phyloP scores from a whole-genome alignment of 768 basidiomycete genomes.

The Leucocoprinus birnbaumii region DNA sequence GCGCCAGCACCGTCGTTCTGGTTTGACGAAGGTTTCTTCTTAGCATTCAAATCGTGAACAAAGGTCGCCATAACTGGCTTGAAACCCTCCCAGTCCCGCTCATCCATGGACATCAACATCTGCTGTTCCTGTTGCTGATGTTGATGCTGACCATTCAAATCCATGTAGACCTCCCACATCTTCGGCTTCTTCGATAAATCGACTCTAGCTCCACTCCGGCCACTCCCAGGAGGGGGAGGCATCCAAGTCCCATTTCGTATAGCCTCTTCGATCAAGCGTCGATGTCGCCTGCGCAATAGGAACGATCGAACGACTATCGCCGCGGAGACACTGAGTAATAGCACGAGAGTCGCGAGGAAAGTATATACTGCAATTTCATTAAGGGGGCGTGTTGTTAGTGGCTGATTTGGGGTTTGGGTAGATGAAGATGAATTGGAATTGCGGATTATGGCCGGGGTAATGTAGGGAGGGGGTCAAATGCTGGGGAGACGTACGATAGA shows the following conservation, averaged over 20 bases:
- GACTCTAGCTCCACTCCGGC: slow-evolving; percentile 22
- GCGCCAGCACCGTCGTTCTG: neutral
- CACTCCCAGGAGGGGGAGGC: slow-evolving; percentile 27
- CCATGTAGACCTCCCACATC: slow-evolving; percentile 45
- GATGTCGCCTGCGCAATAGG: slow-evolving; percentile 59
- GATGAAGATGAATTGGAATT: neutral
- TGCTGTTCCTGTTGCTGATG: neutral
- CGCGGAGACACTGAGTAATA: slow-evolving; percentile 63
- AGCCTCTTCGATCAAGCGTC: slow-evolving; percentile 57
- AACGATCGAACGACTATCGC: slow-evolving; percentile 67
- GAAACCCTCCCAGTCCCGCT: slow-evolving; percentile 17
- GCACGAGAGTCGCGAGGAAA: slow-evolving; percentile 62
- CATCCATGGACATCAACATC: slow-evolving; percentile 7
- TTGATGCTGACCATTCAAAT: slow-evolving; percentile 14
- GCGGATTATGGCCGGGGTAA: neutral
- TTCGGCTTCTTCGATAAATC: slow-evolving; percentile 45
- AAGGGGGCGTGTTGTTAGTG: slow-evolving; percentile 7
- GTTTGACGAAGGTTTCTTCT: neutral
- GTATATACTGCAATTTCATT: slow-evolving; percentile 36
- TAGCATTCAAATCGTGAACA: neutral
- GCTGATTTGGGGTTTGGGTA: neutral
- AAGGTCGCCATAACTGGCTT: slow-evolving; percentile 18
- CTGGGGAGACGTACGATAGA: slow-evolving; percentile 30
- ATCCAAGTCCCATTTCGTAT: slow-evolving; percentile 64
- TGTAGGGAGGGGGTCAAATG: neutral